Evolutionary conservation across 192 early-diverging fungal species (phyloP).

Genomic region (Diversispora epigaea): DNA sequence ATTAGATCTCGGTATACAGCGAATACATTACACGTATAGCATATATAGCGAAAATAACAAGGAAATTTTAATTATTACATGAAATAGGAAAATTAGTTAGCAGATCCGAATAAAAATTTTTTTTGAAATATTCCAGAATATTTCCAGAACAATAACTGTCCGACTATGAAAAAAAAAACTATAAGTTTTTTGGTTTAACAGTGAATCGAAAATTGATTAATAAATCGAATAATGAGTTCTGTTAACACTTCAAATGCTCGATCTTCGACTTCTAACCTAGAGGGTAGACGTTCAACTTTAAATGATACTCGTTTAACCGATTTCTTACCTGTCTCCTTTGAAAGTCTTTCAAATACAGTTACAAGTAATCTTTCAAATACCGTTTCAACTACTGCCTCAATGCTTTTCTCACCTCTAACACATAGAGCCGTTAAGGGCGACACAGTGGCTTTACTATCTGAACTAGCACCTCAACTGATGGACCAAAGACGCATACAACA

Average conservation of each 20-base stretch:
- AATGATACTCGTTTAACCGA: constrained; percentile 7
- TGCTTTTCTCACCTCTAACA: constrained; percentile 56
- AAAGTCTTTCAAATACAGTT: constrained; percentile 11
- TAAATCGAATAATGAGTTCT: background rate
- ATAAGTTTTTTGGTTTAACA: no score
- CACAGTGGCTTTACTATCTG: constrained; percentile 45
- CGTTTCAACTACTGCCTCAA: constrained; percentile 34
- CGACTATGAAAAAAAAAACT: no score
- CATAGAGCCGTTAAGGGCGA: constrained; percentile 54
- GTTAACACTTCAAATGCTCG: background rate
- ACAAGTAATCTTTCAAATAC: constrained; percentile 9
- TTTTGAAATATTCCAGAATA: no score
- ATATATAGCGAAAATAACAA: no score
- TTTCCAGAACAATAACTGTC: no score
- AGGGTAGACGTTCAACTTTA: background rate
- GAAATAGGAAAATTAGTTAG: no score
- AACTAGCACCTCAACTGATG: constrained; percentile 43
- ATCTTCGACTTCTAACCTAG: background rate
- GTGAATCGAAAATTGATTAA: no score
- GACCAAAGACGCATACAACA: constrained; percentile 53
- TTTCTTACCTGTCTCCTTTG: constrained; percentile 12
- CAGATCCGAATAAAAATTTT: no score
- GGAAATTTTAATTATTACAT: no score
- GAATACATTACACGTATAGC: no score
- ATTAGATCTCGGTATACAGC: no score